These are phyloP conservation scores for Aspergillus nanangensis DNA, from an alignment of 495 filamentous ascomycete species.

Conservation along the genomic window DNA sequence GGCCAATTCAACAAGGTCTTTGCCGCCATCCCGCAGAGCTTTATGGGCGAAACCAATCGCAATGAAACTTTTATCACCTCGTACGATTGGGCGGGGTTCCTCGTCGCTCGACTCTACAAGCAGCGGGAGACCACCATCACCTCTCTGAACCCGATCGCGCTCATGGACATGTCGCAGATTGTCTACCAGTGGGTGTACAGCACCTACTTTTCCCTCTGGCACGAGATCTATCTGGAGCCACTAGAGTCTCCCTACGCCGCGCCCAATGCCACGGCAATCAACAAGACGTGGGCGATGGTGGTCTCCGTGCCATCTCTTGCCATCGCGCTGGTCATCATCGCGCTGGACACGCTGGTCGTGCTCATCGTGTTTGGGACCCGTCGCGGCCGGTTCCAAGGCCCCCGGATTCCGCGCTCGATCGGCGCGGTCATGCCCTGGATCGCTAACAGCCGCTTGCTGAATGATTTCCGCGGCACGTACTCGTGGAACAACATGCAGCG, in stretches of 20 bases:
- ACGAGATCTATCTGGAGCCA: slow-evolving; percentile 30
- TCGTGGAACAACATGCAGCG: slow-evolving; percentile 28
- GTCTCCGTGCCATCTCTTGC: slow-evolving; percentile 29
- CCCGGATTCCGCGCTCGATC: slow-evolving; percentile 36
- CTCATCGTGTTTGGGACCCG: slow-evolving; percentile 36
- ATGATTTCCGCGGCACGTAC: slow-evolving; percentile 32
- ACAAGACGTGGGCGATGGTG: slow-evolving; percentile 32
- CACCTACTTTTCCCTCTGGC: slow-evolving; percentile 39
- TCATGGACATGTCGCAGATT: slow-evolving; percentile 25
- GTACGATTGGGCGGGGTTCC: slow-evolving; percentile 40
- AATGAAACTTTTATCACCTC: slow-evolving; percentile 28
- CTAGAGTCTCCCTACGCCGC: slow-evolving; percentile 17
- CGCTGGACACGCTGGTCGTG: slow-evolving; percentile 33
- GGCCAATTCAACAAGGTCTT: slow-evolving; percentile 42
- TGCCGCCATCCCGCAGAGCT: slow-evolving; percentile 35
- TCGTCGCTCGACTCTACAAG: slow-evolving; percentile 35
- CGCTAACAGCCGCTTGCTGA: slow-evolving; percentile 35
- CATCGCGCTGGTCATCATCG: slow-evolving; percentile 31
- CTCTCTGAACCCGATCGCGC: slow-evolving; percentile 16
- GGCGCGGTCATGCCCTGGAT: slow-evolving; percentile 38
- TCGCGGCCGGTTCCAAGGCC: slow-evolving; percentile 33
- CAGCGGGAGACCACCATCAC: slow-evolving; percentile 22
- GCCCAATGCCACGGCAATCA: slow-evolving; percentile 26
- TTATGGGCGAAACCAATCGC: slow-evolving; percentile 21
- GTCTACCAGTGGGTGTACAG: slow-evolving; percentile 42